phyloP scores from a whole-genome alignment of 371 early-diverging fungal genomes.

The Mucor circinelloides region DNA sequence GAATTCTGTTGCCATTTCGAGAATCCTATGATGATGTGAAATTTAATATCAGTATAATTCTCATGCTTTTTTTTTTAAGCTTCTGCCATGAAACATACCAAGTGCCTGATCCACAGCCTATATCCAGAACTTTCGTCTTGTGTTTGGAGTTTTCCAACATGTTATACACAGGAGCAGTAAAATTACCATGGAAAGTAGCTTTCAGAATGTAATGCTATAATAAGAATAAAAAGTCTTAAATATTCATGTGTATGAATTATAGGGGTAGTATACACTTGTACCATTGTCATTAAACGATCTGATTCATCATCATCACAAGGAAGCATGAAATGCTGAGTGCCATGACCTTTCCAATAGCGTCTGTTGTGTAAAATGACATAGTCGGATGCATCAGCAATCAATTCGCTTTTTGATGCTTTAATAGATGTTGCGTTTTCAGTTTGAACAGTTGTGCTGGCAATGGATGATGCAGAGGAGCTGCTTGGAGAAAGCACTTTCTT shows the following conservation, averaged over 20 bases:
- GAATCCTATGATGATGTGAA: conserved; percentile 13
- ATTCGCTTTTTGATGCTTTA: background rate
- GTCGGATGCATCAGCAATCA: background rate
- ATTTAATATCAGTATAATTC: background rate
- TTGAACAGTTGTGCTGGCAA: background rate
- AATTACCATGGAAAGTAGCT: conserved; percentile 38
- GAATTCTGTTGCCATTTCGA: conserved; percentile 37
- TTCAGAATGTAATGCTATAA: conserved; percentile 46
- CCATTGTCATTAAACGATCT: conserved; percentile 44
- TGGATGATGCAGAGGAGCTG: conserved; percentile 3
- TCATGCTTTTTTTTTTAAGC: background rate
- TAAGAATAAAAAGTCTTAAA: background rate
- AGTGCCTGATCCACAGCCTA: conserved; percentile 49
- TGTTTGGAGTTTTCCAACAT: background rate
- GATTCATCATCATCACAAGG: conserved; percentile 48
- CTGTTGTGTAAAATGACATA: conserved; percentile 7
- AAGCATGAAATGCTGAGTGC: conserved; percentile 17
- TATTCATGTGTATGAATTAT: background rate
- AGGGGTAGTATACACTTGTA: conserved; percentile 7
- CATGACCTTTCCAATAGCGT: conserved; percentile 13
- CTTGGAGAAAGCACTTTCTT: background rate
- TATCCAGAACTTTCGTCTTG: conserved; percentile 35
- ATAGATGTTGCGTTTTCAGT: background rate
- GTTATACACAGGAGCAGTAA: conserved; percentile 29
- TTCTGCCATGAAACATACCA: conserved; percentile 27